Conservation (phyloP, 371 early-diverging fungal genomes). For the Mortierella sp. region DNA sequence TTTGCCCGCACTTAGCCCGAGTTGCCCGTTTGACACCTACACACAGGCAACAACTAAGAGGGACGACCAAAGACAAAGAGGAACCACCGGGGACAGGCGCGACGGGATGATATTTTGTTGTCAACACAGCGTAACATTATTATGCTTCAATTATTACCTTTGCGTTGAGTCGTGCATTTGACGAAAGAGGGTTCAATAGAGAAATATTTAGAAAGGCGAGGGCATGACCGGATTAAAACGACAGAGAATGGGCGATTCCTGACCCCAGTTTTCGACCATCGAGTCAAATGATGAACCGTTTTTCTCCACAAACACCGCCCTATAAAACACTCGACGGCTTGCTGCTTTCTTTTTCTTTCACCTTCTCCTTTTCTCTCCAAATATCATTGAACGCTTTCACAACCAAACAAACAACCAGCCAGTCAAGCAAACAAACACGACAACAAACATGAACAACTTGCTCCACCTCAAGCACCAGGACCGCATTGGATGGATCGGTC, state of each 20-base stretch:
- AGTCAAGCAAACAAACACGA: neutral
- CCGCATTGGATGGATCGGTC: constrained; percentile 55
- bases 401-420: neutral
- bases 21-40: constrained; percentile 6
- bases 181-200: neutral
- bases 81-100: constrained; percentile 4
- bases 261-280: neutral
- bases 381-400: neutral
- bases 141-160: neutral
- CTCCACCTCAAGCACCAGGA: constrained; percentile 53
- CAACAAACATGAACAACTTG: constrained; percentile 30
- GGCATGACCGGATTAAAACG: constrained; percentile 1
- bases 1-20: neutral
- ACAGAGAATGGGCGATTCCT: neutral
- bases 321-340: neutral
- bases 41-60: neutral
- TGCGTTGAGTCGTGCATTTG: neutral
- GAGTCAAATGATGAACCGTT: neutral
- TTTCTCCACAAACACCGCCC: neutral
- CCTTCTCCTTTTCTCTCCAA: neutral
- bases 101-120: neutral
- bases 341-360: neutral
- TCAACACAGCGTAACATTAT: neutral
- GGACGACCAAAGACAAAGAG: neutral
- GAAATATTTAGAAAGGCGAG: neutral